Base-by-base conservation (phyloP, 495 filamentous ascomycete genomes). In the Acidiella bohemica region DNA sequence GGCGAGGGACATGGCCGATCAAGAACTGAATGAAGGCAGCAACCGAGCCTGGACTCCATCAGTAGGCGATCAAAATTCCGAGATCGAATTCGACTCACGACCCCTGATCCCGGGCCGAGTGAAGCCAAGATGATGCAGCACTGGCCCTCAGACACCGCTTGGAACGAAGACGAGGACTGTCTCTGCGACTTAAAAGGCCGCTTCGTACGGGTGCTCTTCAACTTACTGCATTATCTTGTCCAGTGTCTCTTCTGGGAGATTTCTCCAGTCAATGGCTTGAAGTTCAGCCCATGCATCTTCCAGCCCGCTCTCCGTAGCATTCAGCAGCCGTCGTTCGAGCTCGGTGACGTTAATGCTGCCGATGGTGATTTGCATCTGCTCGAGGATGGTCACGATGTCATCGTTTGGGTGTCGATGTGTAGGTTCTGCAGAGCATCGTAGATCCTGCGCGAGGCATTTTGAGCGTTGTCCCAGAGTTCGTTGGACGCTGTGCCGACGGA, bases 161-260 rank as follows among this genome's bases (percentile, higher is more conserved):
- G 33, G 33, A 9, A 36, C 20, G 14, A 36, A 36, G 14, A 36
- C 5, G 9, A 36, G 5, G 7, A 36, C 20, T 5, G 33, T 36
- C 33, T 36, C 33, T 5, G 22, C 20, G 16, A 23, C 14, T 7
- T 20, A 36, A 14, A 36, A 7, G 14, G 33, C 33, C 33, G 20
- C 14, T 19, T 36, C 33, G 9, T 8, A 36, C 20, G 33, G 33
- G 20, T 36, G 33, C 9, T 36, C 33, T 14, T 36, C 33, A 14
- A 36, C 16, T 10, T 36, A 36, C 20, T 36, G 5, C 31, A 16
- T 17, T 6, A 18, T 33, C 6, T 33, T 17, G 16, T 7, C 31
- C 8, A 17, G 30, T 6, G 16, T 14, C 7, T 33, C 30, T 33
- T 11, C 25, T 10, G 31, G 8, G 8, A 33, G 16, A 9, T 17